Evolutionary conservation across 2,329 filamentous ascomycete species (phyloP).

Genomic region (Sarocladiaceae sp.): DNA sequence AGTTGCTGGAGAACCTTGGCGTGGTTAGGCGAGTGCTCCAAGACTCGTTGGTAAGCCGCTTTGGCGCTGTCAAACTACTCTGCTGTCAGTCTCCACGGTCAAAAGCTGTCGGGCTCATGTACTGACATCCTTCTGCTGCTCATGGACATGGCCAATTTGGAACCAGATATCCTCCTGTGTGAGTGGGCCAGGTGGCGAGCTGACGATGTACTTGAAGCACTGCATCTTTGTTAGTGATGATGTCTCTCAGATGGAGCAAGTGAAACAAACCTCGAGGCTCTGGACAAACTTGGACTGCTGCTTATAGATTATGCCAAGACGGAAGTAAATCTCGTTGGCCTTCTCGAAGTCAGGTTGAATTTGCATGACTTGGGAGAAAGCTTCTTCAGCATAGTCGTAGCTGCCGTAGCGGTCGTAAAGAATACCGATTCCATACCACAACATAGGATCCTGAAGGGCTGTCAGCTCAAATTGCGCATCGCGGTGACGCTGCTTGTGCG

Average conservation of each 20-base stretch:
- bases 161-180: constrained; percentile 99
- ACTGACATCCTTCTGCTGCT: constrained; percentile 96
- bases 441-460: constrained; percentile 71
- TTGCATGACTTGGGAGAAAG: constrained; percentile 97
- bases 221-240: constrained; percentile 28
- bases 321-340: constrained; percentile 98
- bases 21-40: constrained; percentile 92
- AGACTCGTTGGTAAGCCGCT: constrained; percentile 83
- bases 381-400: constrained; percentile 94
- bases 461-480: constrained; percentile 12
- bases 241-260: background rate
- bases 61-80: constrained; percentile 89
- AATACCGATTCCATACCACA: constrained; percentile 99
- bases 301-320: constrained; percentile 99
- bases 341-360: constrained; percentile 98
- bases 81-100: constrained; percentile 28
- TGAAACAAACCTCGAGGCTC: constrained; percentile 73
- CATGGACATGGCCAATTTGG: constrained; percentile 97
- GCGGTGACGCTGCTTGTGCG: constrained; percentile 15
- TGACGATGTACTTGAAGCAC: constrained; percentile 99
- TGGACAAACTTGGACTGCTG: constrained; percentile 92
- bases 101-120: background rate
- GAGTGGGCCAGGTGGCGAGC: constrained; percentile 82
- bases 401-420: constrained; percentile 95
- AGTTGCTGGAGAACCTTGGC: constrained; percentile 98